Evolutionary conservation across 73 alveolate species (phyloP).

Genomic region (Durusdinium trenchii): DNA sequence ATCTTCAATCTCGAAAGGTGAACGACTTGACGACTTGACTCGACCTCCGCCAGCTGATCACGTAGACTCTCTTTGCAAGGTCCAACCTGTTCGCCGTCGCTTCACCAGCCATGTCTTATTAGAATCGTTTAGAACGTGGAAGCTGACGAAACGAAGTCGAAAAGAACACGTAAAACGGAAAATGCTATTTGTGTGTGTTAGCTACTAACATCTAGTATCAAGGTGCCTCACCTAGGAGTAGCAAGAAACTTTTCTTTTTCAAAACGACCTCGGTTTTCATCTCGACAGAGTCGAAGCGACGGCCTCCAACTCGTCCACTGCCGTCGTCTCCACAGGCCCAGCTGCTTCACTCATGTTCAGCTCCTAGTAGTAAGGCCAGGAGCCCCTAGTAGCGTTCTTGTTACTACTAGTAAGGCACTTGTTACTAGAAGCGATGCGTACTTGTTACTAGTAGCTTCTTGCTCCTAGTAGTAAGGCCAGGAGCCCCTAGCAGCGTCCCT

Average conservation of each 20-base stretch:
- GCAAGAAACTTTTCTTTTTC: neutral
- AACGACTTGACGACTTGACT: neutral
- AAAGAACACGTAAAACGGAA: neutral
- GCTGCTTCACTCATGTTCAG: slow-evolving; percentile 66
- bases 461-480: too few species aligned
- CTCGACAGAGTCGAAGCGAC: neutral
- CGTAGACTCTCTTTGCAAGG: slow-evolving; percentile 70
- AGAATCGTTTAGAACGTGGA: neutral
- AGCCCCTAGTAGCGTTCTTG: too few species aligned
- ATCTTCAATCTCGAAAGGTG: neutral
- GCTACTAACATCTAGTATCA: too few species aligned
- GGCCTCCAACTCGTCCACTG: slow-evolving; percentile 85
- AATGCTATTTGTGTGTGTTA: too few species aligned
- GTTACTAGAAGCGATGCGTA: too few species aligned
- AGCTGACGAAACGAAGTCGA: neutral
- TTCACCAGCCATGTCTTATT: neutral
- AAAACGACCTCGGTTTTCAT: neutral
- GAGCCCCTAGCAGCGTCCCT: too few species aligned
- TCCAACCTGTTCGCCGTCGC: slow-evolving; percentile 15
- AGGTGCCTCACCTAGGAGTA: too few species aligned
- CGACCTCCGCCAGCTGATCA: slow-evolving; percentile 69
- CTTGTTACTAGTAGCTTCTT: too few species aligned
- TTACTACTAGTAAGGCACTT: too few species aligned
- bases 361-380: neutral
- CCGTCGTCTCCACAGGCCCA: slow-evolving; percentile 70